These are phyloP conservation scores for Phytophthora multivora DNA, from an alignment of 352 stramenopile genomes.

Conservation along the genomic window DNA sequence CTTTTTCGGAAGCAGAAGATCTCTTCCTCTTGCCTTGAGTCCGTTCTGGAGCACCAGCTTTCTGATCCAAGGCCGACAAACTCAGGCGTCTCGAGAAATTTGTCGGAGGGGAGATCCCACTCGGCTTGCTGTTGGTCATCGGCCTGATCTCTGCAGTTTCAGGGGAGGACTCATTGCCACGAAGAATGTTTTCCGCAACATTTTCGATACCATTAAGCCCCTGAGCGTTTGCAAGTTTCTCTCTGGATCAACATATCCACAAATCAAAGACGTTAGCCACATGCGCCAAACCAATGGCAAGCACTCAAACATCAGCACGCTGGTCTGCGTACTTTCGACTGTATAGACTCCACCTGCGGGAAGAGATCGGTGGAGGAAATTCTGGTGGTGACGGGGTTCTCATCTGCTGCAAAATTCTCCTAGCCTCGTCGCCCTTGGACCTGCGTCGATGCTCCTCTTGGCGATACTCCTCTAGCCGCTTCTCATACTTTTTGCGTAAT, in stretches of 20 bases:
- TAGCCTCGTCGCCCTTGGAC: conserved; percentile 56
- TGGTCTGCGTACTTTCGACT: conserved; percentile 55
- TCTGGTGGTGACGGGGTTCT: conserved; percentile 49
- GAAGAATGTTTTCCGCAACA: conserved; percentile 77
- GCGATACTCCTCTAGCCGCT: conserved; percentile 73
- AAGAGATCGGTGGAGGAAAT: conserved; percentile 39
- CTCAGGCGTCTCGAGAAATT: conserved; percentile 42
- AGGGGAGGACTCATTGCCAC: conserved; percentile 42
- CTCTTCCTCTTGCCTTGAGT: conserved; percentile 33
- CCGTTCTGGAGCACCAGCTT: background rate
- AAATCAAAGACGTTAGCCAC: conserved; percentile 6
- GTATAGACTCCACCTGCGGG: conserved; percentile 74
- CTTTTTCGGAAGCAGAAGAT: conserved; percentile 34
- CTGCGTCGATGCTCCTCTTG: conserved; percentile 61
- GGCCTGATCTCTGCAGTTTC: conserved; percentile 42
- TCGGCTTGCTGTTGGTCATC: conserved; percentile 30
- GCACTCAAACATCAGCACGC: conserved; percentile 14
- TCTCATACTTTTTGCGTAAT: conserved; percentile 78
- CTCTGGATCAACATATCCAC: conserved; percentile 22
- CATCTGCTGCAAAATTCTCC: conserved; percentile 42
- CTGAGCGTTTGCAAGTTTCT: conserved; percentile 43
- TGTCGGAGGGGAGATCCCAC: conserved; percentile 40
- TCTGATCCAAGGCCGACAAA: conserved; percentile 31
- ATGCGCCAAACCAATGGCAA: conserved; percentile 4
- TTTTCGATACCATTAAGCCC: conserved; percentile 73